Conservation (phyloP, 2,329 filamentous ascomycete species). For the Alternaria dauci region DNA sequence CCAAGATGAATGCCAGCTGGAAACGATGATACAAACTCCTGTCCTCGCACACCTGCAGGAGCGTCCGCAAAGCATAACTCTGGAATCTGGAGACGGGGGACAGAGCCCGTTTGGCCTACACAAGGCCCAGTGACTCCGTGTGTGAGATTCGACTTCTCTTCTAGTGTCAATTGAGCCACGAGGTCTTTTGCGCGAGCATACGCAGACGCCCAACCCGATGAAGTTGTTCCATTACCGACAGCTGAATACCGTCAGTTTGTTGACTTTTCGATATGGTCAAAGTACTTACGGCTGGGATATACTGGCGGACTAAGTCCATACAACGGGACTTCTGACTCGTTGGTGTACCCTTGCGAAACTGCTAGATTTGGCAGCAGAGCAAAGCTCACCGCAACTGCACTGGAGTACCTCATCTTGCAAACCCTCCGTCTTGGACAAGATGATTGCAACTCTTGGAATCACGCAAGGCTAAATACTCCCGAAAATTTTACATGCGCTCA, state of each 20-base stretch:
- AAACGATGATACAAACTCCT: slow-evolving; percentile 45
- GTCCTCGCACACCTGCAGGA: slow-evolving; percentile 44
- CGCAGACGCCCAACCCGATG: slow-evolving; percentile 35
- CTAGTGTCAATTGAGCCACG: slow-evolving; percentile 52
- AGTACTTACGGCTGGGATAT: slow-evolving; percentile 41
- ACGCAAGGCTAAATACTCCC: background rate
- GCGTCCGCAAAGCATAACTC: slow-evolving; percentile 52
- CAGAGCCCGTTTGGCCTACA: slow-evolving; percentile 48
- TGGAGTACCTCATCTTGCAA: slow-evolving; percentile 16
- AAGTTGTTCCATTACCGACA: slow-evolving; percentile 34
- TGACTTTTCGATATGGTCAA: background rate
- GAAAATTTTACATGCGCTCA: background rate
- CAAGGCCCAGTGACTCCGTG: slow-evolving; percentile 45
- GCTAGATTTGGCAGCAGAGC: slow-evolving; percentile 19
- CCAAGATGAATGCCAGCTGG: slow-evolving; percentile 56
- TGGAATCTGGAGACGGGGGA: slow-evolving; percentile 49
- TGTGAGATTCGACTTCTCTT: slow-evolving; percentile 55
- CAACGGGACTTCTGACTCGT: slow-evolving; percentile 38
- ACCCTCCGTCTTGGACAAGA: background rate
- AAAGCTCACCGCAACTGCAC: slow-evolving; percentile 7
- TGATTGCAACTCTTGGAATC: background rate
- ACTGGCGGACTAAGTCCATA: slow-evolving; percentile 43
- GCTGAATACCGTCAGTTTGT: slow-evolving; percentile 23
- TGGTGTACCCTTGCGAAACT: slow-evolving; percentile 33
- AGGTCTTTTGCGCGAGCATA: slow-evolving; percentile 51